phyloP scores from a whole-genome alignment of 2,329 filamentous ascomycete species.

The Aspergillus spinulosporus region DNA sequence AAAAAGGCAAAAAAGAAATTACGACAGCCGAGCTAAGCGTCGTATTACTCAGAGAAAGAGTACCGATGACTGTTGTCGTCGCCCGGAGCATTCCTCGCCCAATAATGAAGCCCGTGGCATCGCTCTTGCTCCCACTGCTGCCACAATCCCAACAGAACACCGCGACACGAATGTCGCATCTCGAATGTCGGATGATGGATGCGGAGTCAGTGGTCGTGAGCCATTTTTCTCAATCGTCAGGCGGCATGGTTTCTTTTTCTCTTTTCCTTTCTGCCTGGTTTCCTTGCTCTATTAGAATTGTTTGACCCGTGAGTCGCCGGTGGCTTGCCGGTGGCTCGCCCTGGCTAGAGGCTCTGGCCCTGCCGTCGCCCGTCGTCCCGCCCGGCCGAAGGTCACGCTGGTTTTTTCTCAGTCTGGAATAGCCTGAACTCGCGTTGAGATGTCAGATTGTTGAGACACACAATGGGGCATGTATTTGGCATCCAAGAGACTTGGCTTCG shows the following conservation, averaged over 20 bases:
- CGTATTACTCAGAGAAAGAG: conserved; percentile 11
- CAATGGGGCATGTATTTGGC: background rate
- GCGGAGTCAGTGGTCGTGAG: too few species aligned
- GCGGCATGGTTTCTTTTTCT: conserved; percentile 5
- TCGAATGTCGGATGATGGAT: background rate
- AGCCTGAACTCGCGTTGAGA: background rate
- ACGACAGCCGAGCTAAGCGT: conserved; percentile 3
- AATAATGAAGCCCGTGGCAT: background rate
- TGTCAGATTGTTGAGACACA: conserved; percentile 6
- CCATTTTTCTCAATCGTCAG: background rate
- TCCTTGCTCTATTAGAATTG: background rate
- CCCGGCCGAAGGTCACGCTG: background rate
- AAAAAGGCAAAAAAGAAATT: background rate
- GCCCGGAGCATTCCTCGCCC: conserved; percentile 9
- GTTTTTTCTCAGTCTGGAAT: conserved; percentile 4
- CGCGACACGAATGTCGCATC: background rate
- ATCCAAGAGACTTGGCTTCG: conserved; percentile 2
- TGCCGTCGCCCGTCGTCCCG: background rate
- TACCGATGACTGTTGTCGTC: background rate
- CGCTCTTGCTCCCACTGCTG: conserved; percentile 5
- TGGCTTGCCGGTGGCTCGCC: too few species aligned
- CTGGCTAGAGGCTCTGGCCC: background rate
- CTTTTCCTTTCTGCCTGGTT: background rate
- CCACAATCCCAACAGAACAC: background rate
- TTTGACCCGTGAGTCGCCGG: too few species aligned